Percentiles rank a stretch among this genome's conserved stretches.
Evolutionary conservation across 179 eudicot species (phyloP).

Genomic region (Spergularia azorica): DNA sequence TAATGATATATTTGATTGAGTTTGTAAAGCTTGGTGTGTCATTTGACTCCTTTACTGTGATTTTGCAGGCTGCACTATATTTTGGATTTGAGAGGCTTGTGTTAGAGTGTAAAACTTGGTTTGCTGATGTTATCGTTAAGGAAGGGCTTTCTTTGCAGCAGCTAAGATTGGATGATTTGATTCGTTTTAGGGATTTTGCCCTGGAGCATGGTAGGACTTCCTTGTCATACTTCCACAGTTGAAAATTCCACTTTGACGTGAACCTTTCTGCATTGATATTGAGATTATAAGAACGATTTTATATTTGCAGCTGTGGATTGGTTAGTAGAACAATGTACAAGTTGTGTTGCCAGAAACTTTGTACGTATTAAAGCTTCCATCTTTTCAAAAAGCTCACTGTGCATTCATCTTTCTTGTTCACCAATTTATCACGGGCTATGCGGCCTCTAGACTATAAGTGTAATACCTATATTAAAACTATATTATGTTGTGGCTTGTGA

Average conservation of each 20-base stretch:
- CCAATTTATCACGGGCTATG: not conserved
- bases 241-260: not conserved
- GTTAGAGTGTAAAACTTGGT: slow-evolving; percentile 60
- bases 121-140: slow-evolving; percentile 37
- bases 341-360: slow-evolving; percentile 81
- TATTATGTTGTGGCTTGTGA: not conserved
- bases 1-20: not conserved
- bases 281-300: slow-evolving; percentile 38
- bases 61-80: slow-evolving; percentile 71
- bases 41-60: slow-evolving; percentile 6
- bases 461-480: not conserved
- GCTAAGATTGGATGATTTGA: slow-evolving; percentile 45
- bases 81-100: slow-evolving; percentile 79
- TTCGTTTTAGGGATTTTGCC: slow-evolving; percentile 60
- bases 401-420: not conserved
- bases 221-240: slow-evolving; percentile 8
- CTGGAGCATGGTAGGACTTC: slow-evolving; percentile 54
- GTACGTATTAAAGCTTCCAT: slow-evolving; percentile 48
- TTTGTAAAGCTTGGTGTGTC: not conserved
- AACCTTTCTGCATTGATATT: slow-evolving; percentile 31
- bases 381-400: not conserved
- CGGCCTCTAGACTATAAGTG: not conserved
- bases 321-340: slow-evolving; percentile 55
- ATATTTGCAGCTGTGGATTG: slow-evolving; percentile 69
- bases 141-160: slow-evolving; percentile 30